Conservation (phyloP, 345 rosid genomes). For the Lumnitzera racemosa region DNA sequence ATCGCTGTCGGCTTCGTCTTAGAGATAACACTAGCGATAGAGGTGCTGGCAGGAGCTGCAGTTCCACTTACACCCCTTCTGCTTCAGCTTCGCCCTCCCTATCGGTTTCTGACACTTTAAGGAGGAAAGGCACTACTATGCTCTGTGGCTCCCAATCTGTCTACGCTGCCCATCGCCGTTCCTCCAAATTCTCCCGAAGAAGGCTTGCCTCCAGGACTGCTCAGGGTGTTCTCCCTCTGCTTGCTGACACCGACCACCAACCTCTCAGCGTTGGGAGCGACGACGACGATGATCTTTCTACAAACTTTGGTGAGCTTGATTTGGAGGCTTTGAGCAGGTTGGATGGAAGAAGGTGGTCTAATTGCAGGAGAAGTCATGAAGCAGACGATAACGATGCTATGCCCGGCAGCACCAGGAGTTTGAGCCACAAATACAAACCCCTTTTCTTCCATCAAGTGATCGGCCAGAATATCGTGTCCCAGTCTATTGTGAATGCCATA, state of each 20-base stretch:
- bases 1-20: too few species aligned
- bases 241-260: conserved; percentile 38
- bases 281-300: conserved; percentile 88
- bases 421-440: conserved; percentile 88
- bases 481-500: conserved; percentile 66
- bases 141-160: conserved; percentile 66
- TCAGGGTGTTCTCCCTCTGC: conserved; percentile 77
- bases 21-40: conserved; percentile 15
- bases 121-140: conserved; percentile 84
- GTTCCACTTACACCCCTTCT: not conserved
- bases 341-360: conserved; percentile 97
- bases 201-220: conserved; percentile 54
- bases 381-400: conserved; percentile 65
- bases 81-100: conserved; percentile 34
- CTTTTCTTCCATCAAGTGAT: conserved; percentile 72
- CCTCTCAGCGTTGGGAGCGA: conserved; percentile 36
- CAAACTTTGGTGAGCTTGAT: conserved; percentile 88
- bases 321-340: conserved; percentile 96
- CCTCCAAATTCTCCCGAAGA: conserved; percentile 39
- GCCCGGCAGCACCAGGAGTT: conserved; percentile 54
- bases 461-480: conserved; percentile 89
- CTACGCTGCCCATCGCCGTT: conserved; percentile 42
- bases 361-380: conserved; percentile 61
- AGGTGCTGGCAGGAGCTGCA: conserved; percentile 65
- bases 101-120: conserved; percentile 76